These are phyloP conservation scores for Claviceps arundinis DNA, from an alignment of 2,329 filamentous ascomycete genomes.

Conservation along the genomic window DNA sequence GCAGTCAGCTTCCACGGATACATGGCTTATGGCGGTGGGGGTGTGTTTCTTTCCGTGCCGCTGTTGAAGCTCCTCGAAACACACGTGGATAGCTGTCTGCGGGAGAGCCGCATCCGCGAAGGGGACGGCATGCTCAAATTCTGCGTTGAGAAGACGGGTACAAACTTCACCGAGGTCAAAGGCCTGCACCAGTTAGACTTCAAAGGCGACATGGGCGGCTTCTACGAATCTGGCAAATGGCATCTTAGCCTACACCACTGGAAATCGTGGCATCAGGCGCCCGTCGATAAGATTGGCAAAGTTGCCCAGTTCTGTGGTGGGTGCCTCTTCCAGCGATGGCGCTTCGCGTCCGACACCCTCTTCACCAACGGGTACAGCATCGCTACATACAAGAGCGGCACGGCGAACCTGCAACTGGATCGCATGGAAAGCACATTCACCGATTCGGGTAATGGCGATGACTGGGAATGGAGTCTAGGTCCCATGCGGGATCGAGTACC, in stretches of 20 bases:
- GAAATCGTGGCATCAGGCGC: constrained; percentile 45
- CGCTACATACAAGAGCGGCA: constrained; percentile 29
- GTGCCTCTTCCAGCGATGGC: constrained; percentile 44
- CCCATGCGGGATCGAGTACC: constrained; percentile 29
- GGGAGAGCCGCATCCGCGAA: constrained; percentile 23
- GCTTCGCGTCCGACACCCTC: constrained; percentile 32
- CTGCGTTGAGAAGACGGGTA: constrained; percentile 40
- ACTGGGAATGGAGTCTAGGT: constrained; percentile 40
- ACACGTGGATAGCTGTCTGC: constrained; percentile 35
- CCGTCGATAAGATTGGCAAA: constrained; percentile 14
- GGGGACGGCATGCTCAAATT: constrained; percentile 45
- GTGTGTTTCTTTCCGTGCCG: constrained; percentile 42
- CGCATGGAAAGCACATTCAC: constrained; percentile 38
- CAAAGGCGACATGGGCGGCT: constrained; percentile 39
- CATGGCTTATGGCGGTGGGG: constrained; percentile 49
- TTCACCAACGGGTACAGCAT: constrained; percentile 48
- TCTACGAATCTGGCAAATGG: constrained; percentile 44
- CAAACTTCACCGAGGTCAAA: constrained; percentile 40
- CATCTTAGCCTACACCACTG: constrained; percentile 49
- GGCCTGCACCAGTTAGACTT: constrained; percentile 46
- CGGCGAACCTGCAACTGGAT: constrained; percentile 27
- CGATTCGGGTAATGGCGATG: constrained; percentile 23
- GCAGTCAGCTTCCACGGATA: constrained; percentile 39
- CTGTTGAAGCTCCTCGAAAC: constrained; percentile 34
- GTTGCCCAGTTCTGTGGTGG: constrained; percentile 34